Conservation (phyloP, 805 yeast species). For the Yamadazyma nakazawae region DNA sequence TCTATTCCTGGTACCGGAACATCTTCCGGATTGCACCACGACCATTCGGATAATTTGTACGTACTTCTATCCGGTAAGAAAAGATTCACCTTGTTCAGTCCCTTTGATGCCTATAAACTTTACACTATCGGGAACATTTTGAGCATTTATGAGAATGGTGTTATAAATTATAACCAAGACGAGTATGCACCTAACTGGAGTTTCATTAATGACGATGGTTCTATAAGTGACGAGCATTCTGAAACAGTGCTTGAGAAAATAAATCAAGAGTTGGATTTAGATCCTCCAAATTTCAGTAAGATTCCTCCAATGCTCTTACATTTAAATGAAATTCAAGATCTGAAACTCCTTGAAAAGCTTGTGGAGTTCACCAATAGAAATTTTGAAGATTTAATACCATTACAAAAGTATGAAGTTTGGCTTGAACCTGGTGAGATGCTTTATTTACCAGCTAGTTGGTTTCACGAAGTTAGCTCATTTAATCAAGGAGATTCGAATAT, state of each 20-base stretch:
- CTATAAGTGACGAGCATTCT: conserved; percentile 46
- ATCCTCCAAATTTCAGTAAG: conserved; percentile 65
- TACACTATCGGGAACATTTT: conserved; percentile 64
- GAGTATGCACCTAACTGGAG: conserved; percentile 62
- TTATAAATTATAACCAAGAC: conserved; percentile 58
- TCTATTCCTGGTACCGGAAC: conserved; percentile 55
- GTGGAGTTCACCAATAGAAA: conserved; percentile 31
- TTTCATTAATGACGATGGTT: conserved; percentile 59
- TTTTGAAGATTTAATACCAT: conserved; percentile 48
- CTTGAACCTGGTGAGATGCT: conserved; percentile 63
- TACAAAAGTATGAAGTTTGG: conserved; percentile 44
- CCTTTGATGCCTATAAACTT: conserved; percentile 55
- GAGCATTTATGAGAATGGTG: conserved; percentile 54
- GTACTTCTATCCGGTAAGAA: conserved; percentile 58
- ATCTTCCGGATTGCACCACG: conserved; percentile 77
- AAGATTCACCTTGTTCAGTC: conserved; percentile 65
- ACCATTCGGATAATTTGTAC: conserved; percentile 75
- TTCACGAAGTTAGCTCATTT: conserved; percentile 73
- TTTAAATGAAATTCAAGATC: conserved; percentile 36
- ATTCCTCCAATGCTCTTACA: conserved; percentile 66
- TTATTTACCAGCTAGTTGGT: conserved; percentile 77
- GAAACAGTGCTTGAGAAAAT: conserved; percentile 13
- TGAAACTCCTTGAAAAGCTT: conserved; percentile 22
- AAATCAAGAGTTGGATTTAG: conserved; percentile 12
- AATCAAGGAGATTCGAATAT: conserved; percentile 31